These are phyloP conservation scores for Syncephalastrum contaminatum DNA, from an alignment of 371 early-diverging fungal genomes.

Conservation along the genomic window DNA sequence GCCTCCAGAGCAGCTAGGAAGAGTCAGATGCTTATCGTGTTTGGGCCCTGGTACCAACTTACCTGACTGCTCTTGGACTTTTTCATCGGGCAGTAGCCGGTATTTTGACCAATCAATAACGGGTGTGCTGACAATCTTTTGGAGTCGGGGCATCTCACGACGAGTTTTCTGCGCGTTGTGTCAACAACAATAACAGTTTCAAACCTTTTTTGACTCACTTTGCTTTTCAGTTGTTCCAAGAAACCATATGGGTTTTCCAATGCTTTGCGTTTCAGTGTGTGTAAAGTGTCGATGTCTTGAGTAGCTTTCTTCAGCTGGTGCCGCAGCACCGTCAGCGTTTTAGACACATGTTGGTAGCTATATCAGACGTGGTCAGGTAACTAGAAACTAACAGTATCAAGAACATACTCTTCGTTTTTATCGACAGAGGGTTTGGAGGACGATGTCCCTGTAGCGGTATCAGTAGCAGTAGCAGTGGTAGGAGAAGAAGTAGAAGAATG, in stretches of 20 bases:
- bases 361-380: neutral
- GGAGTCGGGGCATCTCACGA: conserved; percentile 33
- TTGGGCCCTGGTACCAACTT: neutral
- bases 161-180: conserved; percentile 18
- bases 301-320: conserved; percentile 48
- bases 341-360: conserved; percentile 35
- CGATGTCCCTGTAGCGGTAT: neutral
- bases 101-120: conserved; percentile 46
- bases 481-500: too few species aligned
- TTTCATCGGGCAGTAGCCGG: conserved; percentile 38
- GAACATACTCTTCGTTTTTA: conserved; percentile 39
- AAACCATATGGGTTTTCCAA: conserved; percentile 51
- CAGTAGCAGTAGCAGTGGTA: too few species aligned
- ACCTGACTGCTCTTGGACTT: conserved; percentile 35
- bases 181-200: too few species aligned
- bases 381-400: neutral
- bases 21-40: too few species aligned
- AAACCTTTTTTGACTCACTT: conserved; percentile 23
- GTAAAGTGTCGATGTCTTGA: conserved; percentile 40
- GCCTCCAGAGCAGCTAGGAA: too few species aligned
- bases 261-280: conserved; percentile 46
- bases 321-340: conserved; percentile 34
- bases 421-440: conserved; percentile 6
- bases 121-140: conserved; percentile 40
- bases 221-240: conserved; percentile 40